Conservation (phyloP, 2,329 filamentous ascomycete genomes). For the Paraphoma sp. region DNA sequence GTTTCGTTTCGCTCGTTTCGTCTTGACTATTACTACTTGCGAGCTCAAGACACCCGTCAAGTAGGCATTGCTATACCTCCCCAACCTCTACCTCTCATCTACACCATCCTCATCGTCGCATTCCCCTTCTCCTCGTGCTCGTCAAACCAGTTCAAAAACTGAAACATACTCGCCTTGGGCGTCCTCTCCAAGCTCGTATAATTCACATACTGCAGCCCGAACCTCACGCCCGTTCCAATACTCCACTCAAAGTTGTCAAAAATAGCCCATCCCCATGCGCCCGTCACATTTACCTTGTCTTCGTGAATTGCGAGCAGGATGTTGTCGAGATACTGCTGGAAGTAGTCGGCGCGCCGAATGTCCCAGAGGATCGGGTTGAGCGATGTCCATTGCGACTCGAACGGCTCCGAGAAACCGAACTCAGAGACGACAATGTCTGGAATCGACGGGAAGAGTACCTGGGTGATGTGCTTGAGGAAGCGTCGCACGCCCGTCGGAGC, state of each 20-base stretch:
- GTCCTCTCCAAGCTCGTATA: conserved; percentile 49
- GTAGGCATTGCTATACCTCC: neutral
- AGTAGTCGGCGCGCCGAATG: conserved; percentile 50
- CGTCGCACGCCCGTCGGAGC: conserved; percentile 50
- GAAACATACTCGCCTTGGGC: conserved; percentile 53
- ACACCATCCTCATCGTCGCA: conserved; percentile 31
- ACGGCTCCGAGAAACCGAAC: conserved; percentile 53
- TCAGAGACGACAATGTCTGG: conserved; percentile 51
- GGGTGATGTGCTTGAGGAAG: conserved; percentile 53
- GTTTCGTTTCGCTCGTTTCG: neutral
- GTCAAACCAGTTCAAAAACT: conserved; percentile 53
- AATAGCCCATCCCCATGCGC: conserved; percentile 52
- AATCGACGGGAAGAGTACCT: conserved; percentile 51
- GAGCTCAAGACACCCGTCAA: too few relatives aligned
- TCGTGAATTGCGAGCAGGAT: conserved; percentile 47
- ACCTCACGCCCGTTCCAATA: conserved; percentile 45
- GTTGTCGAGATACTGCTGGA: conserved; percentile 52
- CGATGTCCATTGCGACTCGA: conserved; percentile 42
- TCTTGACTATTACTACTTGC: too few relatives aligned
- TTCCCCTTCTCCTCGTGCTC: conserved; percentile 35
- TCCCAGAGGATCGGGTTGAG: conserved; percentile 48
- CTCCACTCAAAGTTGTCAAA: conserved; percentile 54
- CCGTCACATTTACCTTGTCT: conserved; percentile 52
- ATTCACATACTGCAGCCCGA: conserved; percentile 54
- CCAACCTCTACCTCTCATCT: neutral